Conservation (phyloP, 371 early-diverging fungal genomes). For the Mortierella sp. region DNA sequence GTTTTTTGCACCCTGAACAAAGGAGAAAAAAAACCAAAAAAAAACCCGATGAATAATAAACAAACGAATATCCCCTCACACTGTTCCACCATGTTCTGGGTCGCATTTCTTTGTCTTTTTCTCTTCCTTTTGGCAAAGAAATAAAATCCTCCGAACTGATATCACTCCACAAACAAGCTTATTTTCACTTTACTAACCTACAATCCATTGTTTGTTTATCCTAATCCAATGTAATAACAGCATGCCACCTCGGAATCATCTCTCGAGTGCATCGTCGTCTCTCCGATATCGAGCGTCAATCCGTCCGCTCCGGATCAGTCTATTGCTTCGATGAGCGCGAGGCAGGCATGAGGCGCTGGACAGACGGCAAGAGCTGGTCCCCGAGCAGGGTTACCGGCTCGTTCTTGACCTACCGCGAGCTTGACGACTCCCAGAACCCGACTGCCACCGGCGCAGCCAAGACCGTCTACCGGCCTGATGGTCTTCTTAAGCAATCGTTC, state of each 20-base stretch:
- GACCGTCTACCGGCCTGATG: conserved; percentile 61
- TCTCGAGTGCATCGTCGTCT: conserved; percentile 82
- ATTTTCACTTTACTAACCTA: conserved; percentile 1
- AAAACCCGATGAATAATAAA: conserved; percentile 16
- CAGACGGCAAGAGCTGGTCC: conserved; percentile 93
- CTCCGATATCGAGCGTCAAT: conserved; percentile 79
- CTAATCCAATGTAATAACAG: conserved; percentile 41
- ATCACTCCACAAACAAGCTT: background rate
- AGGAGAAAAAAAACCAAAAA: background rate
- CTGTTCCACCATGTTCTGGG: conserved; percentile 5
- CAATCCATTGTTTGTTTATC: background rate
- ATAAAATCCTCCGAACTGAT: conserved; percentile 1
- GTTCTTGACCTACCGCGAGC: conserved; percentile 85
- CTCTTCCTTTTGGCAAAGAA: background rate
- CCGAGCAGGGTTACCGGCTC: conserved; percentile 86
- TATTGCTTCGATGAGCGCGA: conserved; percentile 92
- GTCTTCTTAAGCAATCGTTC: conserved; percentile 89
- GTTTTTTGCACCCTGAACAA: background rate
- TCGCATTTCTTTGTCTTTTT: conserved; percentile 2
- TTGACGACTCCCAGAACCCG: conserved; percentile 66
- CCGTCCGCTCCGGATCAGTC: conserved; percentile 88
- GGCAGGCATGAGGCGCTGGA: conserved; percentile 93
- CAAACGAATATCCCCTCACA: background rate
- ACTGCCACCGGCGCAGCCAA: conserved; percentile 42
- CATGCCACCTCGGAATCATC: conserved; percentile 75